Base-by-base conservation (phyloP, 2,329 filamentous ascomycete genomes). In the Achaetomium macrosporum region DNA sequence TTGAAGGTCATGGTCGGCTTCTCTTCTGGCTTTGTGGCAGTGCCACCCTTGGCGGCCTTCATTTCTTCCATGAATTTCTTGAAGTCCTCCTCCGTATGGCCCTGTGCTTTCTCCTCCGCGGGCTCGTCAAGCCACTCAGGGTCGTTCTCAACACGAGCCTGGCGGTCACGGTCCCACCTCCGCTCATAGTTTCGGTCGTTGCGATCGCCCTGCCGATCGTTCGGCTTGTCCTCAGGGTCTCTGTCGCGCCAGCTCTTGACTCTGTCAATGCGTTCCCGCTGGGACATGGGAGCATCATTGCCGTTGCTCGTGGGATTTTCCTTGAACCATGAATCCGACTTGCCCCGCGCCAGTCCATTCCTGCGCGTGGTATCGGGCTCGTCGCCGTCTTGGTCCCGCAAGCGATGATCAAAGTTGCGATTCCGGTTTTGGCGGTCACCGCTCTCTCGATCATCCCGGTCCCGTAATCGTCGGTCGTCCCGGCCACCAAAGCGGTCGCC, bases 41-140 rank as follows among this genome's bases (percentile, higher is more conserved):
- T 64, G 42, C 64, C 67, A 54, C 66, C 71, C 62, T 76, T 81
- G 57, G 81, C 78, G 37, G 83, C 84, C 69, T 88, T 92, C 90
- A 95, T 95, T 58, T 79, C 80, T 62, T 95, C 89, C 77, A 96
- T 96, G 83, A 92, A 96, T 61, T 88, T 88, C 71, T 95, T 86
- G 68, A 96, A 95, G 60, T 96, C 91, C 65, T 95, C 90, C 63
- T 89, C 85, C 1, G 90, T 96, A 62, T 89, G 87, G 5, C 78
- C 80, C 62, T 86, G 82, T 35, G 79, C 73, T 62, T 85, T 82
- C 47, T 88, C 85, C 54, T 86, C 84, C 19, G 77, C 77, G 15
- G 83, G 82, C 54, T 85, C 79, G 65, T 95, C 90, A 69, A 96
- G 77, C 92, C 91, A 96, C 69, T 96, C 91, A 5, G 92, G 91